Evolutionary conservation across 164 flowering plant genomes (phyloP), one percentile per base, ranked within the genome.

Genomic region (Tetrastigma voinierianum): DNA sequence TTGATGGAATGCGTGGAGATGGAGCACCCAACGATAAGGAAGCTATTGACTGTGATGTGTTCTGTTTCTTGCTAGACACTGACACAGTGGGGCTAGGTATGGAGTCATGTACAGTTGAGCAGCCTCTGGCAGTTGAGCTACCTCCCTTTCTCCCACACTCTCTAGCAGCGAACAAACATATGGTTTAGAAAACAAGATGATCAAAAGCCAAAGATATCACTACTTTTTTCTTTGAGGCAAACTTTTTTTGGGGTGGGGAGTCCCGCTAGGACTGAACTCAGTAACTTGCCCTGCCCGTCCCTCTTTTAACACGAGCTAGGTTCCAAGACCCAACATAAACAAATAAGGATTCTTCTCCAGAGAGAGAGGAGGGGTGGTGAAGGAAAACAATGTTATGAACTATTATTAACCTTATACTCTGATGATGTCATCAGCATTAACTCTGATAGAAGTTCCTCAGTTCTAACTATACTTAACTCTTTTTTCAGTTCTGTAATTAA

Each of bases 381-480:
- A 25, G 6, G 6, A 32, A 32, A 32, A 32, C 40, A 32, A 32
- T 3, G 6, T 3, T 7, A 32, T 32, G 40, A 7, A 32, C 3
- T 7, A 32, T 32, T 32, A 32, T 32, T 32, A 53, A 82, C 86
- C 86, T 80, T 77, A 82, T 80, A 57, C 77, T 69, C 57, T 63
- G 32, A 80, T 76, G 45, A 74, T 62, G 57, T 80, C 86, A 71
- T 82, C 86, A 51, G 72, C 72, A 72, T 82, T 78, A 62, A 82
- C 86, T 72, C 76, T 73, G 79, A 68, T 56, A 82, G 62, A 52
- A 82, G 80, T 70, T 75, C 86, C 46, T 82, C 83, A 64, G n/a
- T n/a, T 82, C 86, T 45, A 82, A 82, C n/a, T 43, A 82, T 82
- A 65, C 83, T 69, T 51, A 82, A 64, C 72, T 82, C 86, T 62